Conservation (phyloP, 148 eudicot species). For the Cornus controversa region DNA sequence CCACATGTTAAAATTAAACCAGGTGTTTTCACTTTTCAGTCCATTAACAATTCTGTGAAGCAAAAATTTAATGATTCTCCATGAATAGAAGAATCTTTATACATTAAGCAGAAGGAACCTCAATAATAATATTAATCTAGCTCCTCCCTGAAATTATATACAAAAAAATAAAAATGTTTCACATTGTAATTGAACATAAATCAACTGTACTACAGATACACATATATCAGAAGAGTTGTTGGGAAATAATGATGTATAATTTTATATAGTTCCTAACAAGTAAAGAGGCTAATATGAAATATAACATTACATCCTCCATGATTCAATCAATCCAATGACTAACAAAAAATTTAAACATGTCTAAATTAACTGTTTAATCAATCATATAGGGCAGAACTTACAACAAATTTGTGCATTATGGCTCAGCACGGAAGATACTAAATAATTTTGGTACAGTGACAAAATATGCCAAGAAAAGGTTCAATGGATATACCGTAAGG, state of each 20-base stretch:
- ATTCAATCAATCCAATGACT: not conserved
- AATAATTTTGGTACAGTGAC: not conserved
- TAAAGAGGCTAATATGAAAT: too few species aligned
- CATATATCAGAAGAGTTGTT: not conserved
- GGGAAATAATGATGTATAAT: too few species aligned
- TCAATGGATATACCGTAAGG: conserved; percentile 60
- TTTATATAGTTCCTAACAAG: too few species aligned
- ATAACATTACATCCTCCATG: too few species aligned
- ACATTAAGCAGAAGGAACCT: not conserved
- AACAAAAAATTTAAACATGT: too few species aligned
- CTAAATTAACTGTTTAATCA: too few species aligned
- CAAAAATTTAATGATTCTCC: not conserved
- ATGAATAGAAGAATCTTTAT: not conserved
- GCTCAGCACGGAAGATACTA: conserved; percentile 7
- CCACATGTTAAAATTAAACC: not conserved
- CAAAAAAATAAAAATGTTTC: not conserved
- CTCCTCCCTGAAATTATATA: not conserved
- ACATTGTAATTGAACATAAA: not conserved
- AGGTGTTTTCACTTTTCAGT: not conserved
- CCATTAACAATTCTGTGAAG: too few species aligned
- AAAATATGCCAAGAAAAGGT: not conserved
- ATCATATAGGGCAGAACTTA: too few species aligned
- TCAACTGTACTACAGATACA: not conserved
- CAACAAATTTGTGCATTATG: not conserved
- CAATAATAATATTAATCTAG: not conserved